These are phyloP conservation scores for Cardamine resedifolia DNA, from an alignment of 345 rosid genomes.

Conservation along the genomic window DNA sequence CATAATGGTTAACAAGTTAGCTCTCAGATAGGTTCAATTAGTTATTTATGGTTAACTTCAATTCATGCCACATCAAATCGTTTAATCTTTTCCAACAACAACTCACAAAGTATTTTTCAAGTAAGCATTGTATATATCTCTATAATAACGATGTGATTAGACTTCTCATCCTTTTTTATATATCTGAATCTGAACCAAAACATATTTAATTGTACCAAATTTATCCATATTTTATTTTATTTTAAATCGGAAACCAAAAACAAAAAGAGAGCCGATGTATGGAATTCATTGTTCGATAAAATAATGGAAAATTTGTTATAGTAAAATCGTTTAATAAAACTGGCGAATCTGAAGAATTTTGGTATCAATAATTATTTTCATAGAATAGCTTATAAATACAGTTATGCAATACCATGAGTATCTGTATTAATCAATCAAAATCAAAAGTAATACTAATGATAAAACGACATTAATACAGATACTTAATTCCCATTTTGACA, in stretches of 20 bases:
- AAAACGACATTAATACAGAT: slow-evolving; percentile 22
- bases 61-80: slow-evolving; percentile 34
- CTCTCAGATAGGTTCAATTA: background rate
- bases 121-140: background rate
- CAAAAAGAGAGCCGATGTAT: background rate
- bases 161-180: background rate
- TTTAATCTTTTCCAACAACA: slow-evolving; percentile 12
- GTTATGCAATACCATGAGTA: slow-evolving; percentile 13
- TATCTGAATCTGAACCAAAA: background rate
- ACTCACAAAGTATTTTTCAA: background rate
- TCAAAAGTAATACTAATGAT: slow-evolving; percentile 18
- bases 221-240: background rate
- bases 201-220: background rate
- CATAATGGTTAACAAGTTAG: slow-evolving; percentile 42
- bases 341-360: background rate
- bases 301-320: background rate
- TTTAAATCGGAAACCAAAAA: background rate
- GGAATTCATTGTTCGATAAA: slow-evolving; percentile 14
- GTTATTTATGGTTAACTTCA: slow-evolving; percentile 12
- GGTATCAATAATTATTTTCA: background rate
- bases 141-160: background rate
- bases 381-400: background rate
- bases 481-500: slow-evolving; percentile 18
- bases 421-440: background rate
- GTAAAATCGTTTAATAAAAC: slow-evolving; percentile 20